These are phyloP conservation scores for Globisporangium viniferum DNA, from an alignment of 352 stramenopile genomes.

Conservation along the genomic window DNA sequence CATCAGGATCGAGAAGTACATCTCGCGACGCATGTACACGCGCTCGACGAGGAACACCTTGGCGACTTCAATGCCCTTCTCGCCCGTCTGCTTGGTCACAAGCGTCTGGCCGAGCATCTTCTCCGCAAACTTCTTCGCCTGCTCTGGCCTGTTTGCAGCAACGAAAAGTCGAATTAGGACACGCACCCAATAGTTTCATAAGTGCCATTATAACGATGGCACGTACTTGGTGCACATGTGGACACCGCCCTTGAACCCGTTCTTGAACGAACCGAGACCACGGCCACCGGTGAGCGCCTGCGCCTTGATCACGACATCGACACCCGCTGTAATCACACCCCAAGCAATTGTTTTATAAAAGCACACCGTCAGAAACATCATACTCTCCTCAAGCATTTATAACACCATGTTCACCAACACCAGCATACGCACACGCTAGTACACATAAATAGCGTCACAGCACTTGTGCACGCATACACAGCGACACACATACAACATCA, in stretches of 20 bases:
- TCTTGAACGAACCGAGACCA: constrained; percentile 95
- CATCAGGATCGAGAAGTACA: constrained; percentile 99
- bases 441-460: background rate
- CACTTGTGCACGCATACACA: background rate
- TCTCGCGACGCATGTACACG: constrained; percentile 94
- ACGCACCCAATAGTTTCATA: background rate
- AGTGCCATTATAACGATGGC: background rate
- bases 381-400: background rate
- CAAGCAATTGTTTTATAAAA: background rate
- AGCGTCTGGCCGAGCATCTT: constrained; percentile 94
- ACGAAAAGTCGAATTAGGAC: background rate
- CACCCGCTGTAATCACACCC: constrained; percentile 32
- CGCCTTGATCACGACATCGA: constrained; percentile 95
- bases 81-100: constrained; percentile 95
- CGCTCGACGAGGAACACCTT: constrained; percentile 93
- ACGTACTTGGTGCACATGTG: constrained; percentile 92
- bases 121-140: constrained; percentile 77
- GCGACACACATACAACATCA: background rate
- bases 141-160: constrained; percentile 34
- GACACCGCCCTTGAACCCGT: constrained; percentile 97
- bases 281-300: constrained; percentile 96
- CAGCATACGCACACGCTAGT: background rate
- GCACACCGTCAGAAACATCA: background rate
- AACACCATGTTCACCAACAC: background rate
- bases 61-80: constrained; percentile 84